Conservation (phyloP, 495 filamentous ascomycete species). For the Pseudomonodictys pantanalensis region DNA sequence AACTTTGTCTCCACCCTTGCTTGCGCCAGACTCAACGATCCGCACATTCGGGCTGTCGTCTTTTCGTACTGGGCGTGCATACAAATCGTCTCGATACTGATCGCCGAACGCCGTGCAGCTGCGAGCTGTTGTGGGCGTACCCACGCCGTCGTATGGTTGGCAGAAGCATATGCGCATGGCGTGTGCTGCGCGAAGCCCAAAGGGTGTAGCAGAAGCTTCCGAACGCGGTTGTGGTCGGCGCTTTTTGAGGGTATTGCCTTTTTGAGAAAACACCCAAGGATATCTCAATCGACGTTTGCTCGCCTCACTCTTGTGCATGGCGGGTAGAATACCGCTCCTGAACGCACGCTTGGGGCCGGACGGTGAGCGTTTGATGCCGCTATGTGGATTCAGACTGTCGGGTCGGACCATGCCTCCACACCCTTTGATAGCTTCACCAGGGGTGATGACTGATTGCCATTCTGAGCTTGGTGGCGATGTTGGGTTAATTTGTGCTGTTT, state of each 20-base stretch:
- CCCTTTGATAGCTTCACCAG: constrained; percentile 3
- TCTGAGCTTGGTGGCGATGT: not conserved
- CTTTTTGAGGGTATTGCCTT: not conserved
- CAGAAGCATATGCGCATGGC: constrained; percentile 11
- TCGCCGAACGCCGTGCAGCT: not conserved
- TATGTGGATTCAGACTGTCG: constrained; percentile 10
- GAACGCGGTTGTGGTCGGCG: not conserved
- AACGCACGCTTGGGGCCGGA: not conserved
- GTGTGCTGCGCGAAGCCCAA: not conserved
- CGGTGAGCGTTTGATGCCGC: not conserved
- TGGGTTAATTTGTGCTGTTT: constrained; percentile 4
- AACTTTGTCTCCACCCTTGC: not conserved
- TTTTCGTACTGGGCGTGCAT: not conserved
- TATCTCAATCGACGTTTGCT: not conserved
- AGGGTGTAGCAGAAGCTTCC: not conserved
- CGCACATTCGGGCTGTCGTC: not conserved
- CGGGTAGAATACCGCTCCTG: too few species aligned
- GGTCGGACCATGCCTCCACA: constrained; percentile 19
- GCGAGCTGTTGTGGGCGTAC: not conserved
- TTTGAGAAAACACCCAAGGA: not conserved
- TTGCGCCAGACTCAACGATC: too few species aligned
- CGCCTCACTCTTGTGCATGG: not conserved
- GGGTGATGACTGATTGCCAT: not conserved
- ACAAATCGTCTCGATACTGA: not conserved
- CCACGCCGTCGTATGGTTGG: not conserved